Evolutionary conservation across 192 early-diverging fungal species (phyloP).

Genomic region (Mortierella antarctica): DNA sequence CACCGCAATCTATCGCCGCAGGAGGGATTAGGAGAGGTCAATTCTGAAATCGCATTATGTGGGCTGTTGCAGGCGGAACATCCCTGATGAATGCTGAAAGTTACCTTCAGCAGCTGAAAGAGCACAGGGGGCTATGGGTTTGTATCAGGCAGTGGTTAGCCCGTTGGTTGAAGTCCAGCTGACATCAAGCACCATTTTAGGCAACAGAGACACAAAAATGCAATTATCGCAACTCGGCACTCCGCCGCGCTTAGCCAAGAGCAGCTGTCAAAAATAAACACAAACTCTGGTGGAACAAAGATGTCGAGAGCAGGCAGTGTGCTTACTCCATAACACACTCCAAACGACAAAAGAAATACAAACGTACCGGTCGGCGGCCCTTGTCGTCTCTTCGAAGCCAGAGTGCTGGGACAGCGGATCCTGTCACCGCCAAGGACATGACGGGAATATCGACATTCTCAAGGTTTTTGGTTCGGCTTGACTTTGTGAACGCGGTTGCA

Average conservation of each 20-base stretch:
- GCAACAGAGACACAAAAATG: slow-evolving; percentile 2
- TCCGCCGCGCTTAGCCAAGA: too few relatives aligned
- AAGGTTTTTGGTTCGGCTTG: slow-evolving; percentile 2
- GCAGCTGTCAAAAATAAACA: too few relatives aligned
- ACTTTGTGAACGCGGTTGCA: slow-evolving; percentile 37
- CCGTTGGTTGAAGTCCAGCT: not conserved
- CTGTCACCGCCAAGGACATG: slow-evolving; percentile 11
- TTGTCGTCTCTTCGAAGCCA: slow-evolving; percentile 51
- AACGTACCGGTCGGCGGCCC: slow-evolving; percentile 49
- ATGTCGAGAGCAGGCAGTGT: too few relatives aligned
- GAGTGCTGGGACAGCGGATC: slow-evolving; percentile 43
- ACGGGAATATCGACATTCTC: slow-evolving; percentile 4
- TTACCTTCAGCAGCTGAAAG: slow-evolving; percentile 45
- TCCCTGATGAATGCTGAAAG: not conserved
- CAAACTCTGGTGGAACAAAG: too few relatives aligned
- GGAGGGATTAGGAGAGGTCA: not conserved
- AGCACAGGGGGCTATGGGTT: slow-evolving; percentile 35
- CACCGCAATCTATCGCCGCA: slow-evolving; percentile 52
- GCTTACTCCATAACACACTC: not conserved
- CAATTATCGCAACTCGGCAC: too few relatives aligned
- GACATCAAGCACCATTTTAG: not conserved
- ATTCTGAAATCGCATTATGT: not conserved
- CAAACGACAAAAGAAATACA: not conserved
- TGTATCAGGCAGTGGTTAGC: not conserved
- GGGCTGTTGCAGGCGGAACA: not conserved